phyloP scores from a whole-genome alignment of 2,329 filamentous ascomycete genomes.

The Metarhizium sp. region DNA sequence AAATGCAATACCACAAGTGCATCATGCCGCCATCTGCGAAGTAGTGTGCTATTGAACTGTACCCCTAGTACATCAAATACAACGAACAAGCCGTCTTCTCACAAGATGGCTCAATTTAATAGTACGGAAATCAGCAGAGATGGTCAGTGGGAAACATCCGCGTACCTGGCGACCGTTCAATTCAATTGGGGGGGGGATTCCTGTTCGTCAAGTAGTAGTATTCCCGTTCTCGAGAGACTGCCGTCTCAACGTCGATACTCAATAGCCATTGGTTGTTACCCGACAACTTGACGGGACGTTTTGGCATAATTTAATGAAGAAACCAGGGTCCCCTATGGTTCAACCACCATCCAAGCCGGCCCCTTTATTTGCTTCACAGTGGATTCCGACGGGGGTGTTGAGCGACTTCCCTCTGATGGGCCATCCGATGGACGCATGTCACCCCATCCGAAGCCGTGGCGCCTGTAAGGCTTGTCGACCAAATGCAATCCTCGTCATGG shows the following conservation, averaged over 20 bases:
- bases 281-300: neutral
- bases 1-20: too few species aligned
- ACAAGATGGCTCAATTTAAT: too few species aligned
- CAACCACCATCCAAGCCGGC: neutral
- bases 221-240: neutral
- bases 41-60: too few species aligned
- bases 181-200: neutral
- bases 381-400: neutral
- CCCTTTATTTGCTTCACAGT: neutral
- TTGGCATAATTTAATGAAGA: neutral
- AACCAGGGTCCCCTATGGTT: neutral
- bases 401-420: constrained; percentile 1
- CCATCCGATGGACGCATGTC: neutral
- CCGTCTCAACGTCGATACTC: neutral
- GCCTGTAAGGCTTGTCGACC: neutral
- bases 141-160: too few species aligned
- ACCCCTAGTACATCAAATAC: too few species aligned
- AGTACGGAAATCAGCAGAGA: too few species aligned
- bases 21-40: too few species aligned
- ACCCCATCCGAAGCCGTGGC: neutral
- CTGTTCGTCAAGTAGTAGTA: neutral
- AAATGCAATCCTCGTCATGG: neutral
- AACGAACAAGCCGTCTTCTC: too few species aligned
- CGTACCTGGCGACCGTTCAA: too few species aligned
- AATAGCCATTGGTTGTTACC: neutral